phyloP scores from a whole-genome alignment of 352 stramenopile genomes.

The Pythium brassicae region DNA sequence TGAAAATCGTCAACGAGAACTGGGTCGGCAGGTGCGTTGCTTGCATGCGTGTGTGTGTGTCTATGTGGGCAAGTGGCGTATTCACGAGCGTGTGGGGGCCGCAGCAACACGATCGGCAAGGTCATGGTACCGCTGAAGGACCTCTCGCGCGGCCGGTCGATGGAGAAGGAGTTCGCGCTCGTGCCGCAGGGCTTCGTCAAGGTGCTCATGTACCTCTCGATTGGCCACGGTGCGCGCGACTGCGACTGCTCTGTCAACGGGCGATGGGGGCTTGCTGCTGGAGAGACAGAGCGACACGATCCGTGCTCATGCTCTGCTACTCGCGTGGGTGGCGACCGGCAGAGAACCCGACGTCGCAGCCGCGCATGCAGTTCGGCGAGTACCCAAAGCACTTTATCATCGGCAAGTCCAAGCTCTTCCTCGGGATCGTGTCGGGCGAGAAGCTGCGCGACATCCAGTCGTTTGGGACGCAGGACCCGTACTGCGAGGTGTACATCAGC shows the following conservation, averaged over 20 bases:
- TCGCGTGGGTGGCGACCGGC: background rate
- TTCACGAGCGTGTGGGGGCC: no score
- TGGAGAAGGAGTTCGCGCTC: conserved; percentile 78
- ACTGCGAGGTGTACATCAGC: conserved; percentile 68
- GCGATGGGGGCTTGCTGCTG: background rate
- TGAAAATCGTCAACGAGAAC: conserved; percentile 77
- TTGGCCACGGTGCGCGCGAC: conserved; percentile 46
- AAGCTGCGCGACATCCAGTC: conserved; percentile 76
- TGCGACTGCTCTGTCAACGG: background rate
- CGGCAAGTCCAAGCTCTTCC: conserved; percentile 64
- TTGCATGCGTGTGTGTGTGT: background rate
- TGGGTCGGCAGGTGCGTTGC: conserved; percentile 61
- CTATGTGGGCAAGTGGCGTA: no score
- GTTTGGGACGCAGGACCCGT: conserved; percentile 73
- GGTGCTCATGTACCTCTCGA: conserved; percentile 63
- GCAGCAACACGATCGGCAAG: conserved; percentile 66
- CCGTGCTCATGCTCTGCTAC: no score
- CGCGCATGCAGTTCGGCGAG: conserved; percentile 57
- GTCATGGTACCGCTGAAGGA: conserved; percentile 64
- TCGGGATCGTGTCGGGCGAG: conserved; percentile 60
- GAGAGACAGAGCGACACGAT: no score
- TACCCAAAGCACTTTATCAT: conserved; percentile 77
- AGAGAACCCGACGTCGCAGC: conserved; percentile 73
- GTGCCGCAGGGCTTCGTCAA: conserved; percentile 66
- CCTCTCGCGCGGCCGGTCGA: conserved; percentile 63